phyloP scores from a whole-genome alignment of 2,329 filamentous ascomycete species.

The Epichloe baconii region DNA sequence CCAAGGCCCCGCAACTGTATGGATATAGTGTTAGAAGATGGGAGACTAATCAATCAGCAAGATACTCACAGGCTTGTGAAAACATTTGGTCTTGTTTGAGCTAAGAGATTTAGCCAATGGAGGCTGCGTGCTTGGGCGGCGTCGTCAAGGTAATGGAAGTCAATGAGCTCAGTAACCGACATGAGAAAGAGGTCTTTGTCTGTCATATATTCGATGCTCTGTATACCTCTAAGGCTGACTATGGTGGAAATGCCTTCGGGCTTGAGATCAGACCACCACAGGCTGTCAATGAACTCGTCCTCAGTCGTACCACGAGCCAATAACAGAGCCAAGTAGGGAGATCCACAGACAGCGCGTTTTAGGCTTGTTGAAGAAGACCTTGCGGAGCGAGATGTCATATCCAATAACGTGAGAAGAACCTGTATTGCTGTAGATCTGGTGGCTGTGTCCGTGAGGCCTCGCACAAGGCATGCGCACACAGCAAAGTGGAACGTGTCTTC shows the following conservation, averaged over 20 bases:
- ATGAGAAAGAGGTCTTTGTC: conserved; percentile 51
- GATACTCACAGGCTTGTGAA: conserved; percentile 42
- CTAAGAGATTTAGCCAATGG: conserved; percentile 46
- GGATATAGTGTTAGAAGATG: conserved; percentile 6
- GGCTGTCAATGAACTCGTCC: conserved; percentile 48
- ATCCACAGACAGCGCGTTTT: conserved; percentile 18
- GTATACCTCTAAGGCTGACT: conserved; percentile 13
- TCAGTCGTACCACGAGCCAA: conserved; percentile 40
- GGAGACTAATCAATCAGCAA: too few relatives aligned
- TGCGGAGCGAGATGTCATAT: conserved; percentile 18
- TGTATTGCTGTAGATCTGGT: conserved; percentile 46
- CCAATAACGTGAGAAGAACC: conserved; percentile 48
- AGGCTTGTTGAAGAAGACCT: not conserved
- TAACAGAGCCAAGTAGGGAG: conserved; percentile 49
- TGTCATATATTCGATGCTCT: conserved; percentile 31
- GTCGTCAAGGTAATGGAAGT: conserved; percentile 53
- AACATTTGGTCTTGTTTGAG: conserved; percentile 39
- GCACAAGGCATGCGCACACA: conserved; percentile 49
- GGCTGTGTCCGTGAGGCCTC: conserved; percentile 48
- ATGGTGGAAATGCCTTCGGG: conserved; percentile 21
- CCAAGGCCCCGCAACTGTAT: conserved; percentile 40
- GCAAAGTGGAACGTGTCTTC: conserved; percentile 54
- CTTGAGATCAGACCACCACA: conserved; percentile 47
- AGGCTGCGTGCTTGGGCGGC: conserved; percentile 45
- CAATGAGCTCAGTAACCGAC: conserved; percentile 50